Base-by-base conservation (phyloP, 495 filamentous ascomycete genomes). In the Aspergillus conjunctus region DNA sequence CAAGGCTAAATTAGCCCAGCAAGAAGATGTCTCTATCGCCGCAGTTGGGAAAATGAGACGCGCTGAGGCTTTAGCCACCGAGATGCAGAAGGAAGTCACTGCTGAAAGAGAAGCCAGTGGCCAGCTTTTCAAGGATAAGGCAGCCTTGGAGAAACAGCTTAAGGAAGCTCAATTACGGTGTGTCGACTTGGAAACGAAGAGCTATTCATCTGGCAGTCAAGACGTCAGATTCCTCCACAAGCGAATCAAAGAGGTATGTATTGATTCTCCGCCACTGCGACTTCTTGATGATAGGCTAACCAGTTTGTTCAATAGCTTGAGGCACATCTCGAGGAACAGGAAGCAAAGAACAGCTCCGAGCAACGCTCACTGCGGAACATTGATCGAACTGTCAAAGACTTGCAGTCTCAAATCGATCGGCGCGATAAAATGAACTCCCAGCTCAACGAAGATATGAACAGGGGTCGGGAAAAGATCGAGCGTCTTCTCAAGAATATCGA, bases 41-140 rank as follows among this genome's bases (percentile, higher is more conserved):
- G 94, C 94, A 0, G 88, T 98, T 48, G 93, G 92, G 68, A 98
- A 98, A 79, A 98, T 98, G 94, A 84, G 94, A n/a, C 87, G 93
- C 12, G 92, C 95, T 0, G 94, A 98, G 68, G 91, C 91, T 39
- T 78, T 98, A 15, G 86, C 86, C 1, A 85, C 85, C 17, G 95
- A 98, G 75, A 88, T 94, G 59, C 93, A 98, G 70, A 96, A 95
- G 74, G 94, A 98, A 67, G 90, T 98, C 46, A 88, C 87, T n/a
- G 87, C 85, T 14, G 94, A 97, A 71, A 85, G 94, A 17, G 95
- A 98, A 65, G 81, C 82, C 44, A 93, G 88, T 65, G 87, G 87
- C 14, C 86, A 88, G 59, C 81, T 98, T 48, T 89, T 94, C 78
- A 96, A 93, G 73, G 91, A 98, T 57, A 98, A 97, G 74, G 90